Evolutionary conservation across 352 stramenopile genomes (phyloP).

Genomic region (Thalassiosira exigua): DNA sequence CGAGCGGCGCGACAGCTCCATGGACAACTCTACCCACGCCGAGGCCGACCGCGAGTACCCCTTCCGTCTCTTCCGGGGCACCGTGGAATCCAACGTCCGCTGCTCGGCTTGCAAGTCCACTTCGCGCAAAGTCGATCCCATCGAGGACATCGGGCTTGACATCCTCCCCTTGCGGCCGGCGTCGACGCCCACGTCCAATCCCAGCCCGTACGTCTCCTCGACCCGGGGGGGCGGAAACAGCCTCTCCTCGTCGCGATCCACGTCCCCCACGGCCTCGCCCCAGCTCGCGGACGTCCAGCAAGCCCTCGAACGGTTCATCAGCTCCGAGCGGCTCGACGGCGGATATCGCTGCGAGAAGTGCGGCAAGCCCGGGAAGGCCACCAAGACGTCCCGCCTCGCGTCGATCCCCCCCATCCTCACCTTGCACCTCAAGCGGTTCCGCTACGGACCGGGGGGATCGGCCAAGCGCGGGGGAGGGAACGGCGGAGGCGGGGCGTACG

Average conservation of each 20-base stretch:
- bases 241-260: slow-evolving; percentile 35
- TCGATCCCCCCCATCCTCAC: slow-evolving; percentile 83
- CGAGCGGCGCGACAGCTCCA: slow-evolving; percentile 6
- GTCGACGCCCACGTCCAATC: background rate
- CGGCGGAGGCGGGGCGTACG: slow-evolving; percentile 1
- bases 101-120: slow-evolving; percentile 68
- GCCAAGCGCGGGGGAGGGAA: background rate
- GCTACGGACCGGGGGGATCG: slow-evolving; percentile 65
- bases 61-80: slow-evolving; percentile 82
- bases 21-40: no score
- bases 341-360: slow-evolving; percentile 84
- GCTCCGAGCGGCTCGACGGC: slow-evolving; percentile 71
- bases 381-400: slow-evolving; percentile 76
- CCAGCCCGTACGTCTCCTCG: background rate
- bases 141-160: slow-evolving; percentile 85
- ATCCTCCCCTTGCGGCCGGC: slow-evolving; percentile 43
- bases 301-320: slow-evolving; percentile 76
- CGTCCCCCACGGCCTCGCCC: slow-evolving; percentile 31
- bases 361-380: slow-evolving; percentile 73
- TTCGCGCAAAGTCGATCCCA: slow-evolving; percentile 78
- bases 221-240: slow-evolving; percentile 5
- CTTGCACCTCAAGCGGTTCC: slow-evolving; percentile 82
- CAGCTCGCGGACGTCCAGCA: slow-evolving; percentile 60
- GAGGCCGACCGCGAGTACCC: slow-evolving; percentile 80
- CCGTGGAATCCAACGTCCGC: slow-evolving; percentile 78